These are phyloP conservation scores for Stygiomarasmius scandens DNA, from an alignment of 1,284 basidiomycete genomes.

Conservation along the genomic window DNA sequence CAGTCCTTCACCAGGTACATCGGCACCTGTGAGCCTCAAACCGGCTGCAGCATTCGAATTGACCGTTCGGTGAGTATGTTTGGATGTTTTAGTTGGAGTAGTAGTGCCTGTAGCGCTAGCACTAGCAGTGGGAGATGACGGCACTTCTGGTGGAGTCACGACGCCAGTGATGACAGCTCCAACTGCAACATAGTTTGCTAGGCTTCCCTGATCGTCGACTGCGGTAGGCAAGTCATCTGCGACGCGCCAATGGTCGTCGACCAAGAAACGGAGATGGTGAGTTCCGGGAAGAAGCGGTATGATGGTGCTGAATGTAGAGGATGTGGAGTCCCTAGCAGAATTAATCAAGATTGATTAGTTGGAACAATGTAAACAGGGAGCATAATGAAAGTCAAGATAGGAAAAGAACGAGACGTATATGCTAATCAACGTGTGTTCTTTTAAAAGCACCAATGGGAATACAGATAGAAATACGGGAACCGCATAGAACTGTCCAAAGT, in stretches of 20 bases:
- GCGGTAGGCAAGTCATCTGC: conserved; percentile 85
- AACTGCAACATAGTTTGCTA: conserved; percentile 92
- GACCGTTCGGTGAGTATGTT: not conserved
- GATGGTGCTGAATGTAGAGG: conserved; percentile 45
- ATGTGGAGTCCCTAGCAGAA: conserved; percentile 21
- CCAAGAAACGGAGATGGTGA: conserved; percentile 95
- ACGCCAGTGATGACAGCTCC: conserved; percentile 1
- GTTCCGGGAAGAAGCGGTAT: conserved; percentile 84
- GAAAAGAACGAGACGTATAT: not conserved
- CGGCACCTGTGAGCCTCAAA: not conserved
- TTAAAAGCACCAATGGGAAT: not conserved
- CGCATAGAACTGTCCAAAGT: too few species aligned
- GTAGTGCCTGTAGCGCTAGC: too few species aligned
- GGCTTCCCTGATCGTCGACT: conserved; percentile 91
- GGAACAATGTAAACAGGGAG: not conserved
- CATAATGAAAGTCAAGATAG: not conserved
- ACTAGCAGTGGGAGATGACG: not conserved
- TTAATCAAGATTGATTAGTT: conserved; percentile 8
- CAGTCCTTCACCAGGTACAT: not conserved
- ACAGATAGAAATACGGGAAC: too few species aligned
- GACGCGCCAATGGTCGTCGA: conserved; percentile 87
- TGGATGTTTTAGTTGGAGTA: not conserved
- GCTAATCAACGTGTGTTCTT: not conserved
- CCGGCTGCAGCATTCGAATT: not conserved
- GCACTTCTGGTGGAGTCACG: conserved; percentile 1